phyloP scores from a whole-genome alignment of 2,329 filamentous ascomycete genomes.

The Clarireedia sp. region DNA sequence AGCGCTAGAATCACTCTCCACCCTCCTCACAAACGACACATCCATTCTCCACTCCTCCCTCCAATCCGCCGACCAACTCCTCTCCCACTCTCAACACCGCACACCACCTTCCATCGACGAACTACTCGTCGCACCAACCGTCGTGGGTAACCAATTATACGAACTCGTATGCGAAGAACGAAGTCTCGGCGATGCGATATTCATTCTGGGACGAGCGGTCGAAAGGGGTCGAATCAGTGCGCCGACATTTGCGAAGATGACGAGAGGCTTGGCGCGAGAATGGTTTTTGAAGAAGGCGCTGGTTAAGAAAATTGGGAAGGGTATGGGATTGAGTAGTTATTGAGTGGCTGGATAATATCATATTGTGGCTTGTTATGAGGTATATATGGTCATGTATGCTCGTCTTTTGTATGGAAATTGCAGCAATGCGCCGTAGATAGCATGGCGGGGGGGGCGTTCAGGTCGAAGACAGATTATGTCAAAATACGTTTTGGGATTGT shows the following conservation, averaged over 20 bases:
- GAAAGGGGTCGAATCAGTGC: slow-evolving; percentile 64
- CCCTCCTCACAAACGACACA: slow-evolving; percentile 68
- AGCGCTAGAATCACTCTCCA: slow-evolving; percentile 61
- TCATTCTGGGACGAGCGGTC: slow-evolving; percentile 67
- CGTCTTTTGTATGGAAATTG: no score
- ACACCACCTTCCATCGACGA: slow-evolving; percentile 76
- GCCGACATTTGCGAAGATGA: slow-evolving; percentile 72
- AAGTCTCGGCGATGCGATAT: slow-evolving; percentile 78
- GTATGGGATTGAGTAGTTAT: slow-evolving; percentile 54
- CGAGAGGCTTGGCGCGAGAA: slow-evolving; percentile 65
- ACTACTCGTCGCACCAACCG: slow-evolving; percentile 83
- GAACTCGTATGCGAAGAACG: slow-evolving; percentile 81
- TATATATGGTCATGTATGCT: no score
- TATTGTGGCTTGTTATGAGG: no score
- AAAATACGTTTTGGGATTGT: no score
- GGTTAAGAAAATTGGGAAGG: slow-evolving; percentile 66
- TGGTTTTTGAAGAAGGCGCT: slow-evolving; percentile 80
- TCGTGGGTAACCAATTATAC: slow-evolving; percentile 90
- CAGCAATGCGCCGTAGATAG: no score
- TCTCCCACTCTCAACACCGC: slow-evolving; percentile 62
- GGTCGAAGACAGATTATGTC: no score
- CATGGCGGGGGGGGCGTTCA: no score
- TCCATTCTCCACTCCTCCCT: slow-evolving; percentile 70
- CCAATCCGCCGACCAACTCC: slow-evolving; percentile 68
- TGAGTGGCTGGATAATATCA: no score